These are phyloP conservation scores for Rhinocladiella mackenziei DNA, from an alignment of 2,329 filamentous ascomycete species.

Conservation along the genomic window DNA sequence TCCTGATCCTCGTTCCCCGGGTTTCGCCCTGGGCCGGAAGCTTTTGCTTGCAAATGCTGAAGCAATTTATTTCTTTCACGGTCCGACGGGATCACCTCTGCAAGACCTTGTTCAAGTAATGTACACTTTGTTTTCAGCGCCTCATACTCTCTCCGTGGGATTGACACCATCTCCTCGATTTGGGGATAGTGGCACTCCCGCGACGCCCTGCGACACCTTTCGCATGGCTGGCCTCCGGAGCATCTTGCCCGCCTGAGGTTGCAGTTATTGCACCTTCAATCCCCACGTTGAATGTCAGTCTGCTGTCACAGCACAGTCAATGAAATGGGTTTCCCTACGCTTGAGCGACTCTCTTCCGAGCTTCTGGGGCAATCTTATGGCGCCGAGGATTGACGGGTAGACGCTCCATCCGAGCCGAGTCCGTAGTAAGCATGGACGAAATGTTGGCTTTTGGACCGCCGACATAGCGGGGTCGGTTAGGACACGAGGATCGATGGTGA, in stretches of 20 bases:
- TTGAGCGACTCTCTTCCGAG: constrained; percentile 14
- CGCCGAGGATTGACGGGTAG: constrained; percentile 17
- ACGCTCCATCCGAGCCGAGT: neutral
- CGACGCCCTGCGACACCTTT: constrained; percentile 43
- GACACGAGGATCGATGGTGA: no score
- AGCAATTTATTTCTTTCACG: constrained; percentile 14
- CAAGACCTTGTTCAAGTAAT: constrained; percentile 37
- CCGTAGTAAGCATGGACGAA: neutral
- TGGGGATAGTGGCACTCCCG: constrained; percentile 49
- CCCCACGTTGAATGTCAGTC: neutral
- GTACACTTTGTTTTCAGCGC: constrained; percentile 41
- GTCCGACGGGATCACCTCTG: constrained; percentile 16
- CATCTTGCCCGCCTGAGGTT: constrained; percentile 53
- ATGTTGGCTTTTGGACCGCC: no score
- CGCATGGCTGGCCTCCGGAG: constrained; percentile 49
- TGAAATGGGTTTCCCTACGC: constrained; percentile 6
- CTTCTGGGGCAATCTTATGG: constrained; percentile 12
- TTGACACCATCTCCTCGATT: constrained; percentile 43
- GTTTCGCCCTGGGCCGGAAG: constrained; percentile 3
- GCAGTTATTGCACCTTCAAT: constrained; percentile 50
- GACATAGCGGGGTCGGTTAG: no score
- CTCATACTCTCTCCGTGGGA: constrained; percentile 44
- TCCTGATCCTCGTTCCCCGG: constrained; percentile 6
- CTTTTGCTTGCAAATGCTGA: constrained; percentile 5
- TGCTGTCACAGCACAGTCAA: neutral